These are phyloP conservation scores for Dothistroma septosporum DNA, from an alignment of 2,329 filamentous ascomycete species.

Conservation along the genomic window DNA sequence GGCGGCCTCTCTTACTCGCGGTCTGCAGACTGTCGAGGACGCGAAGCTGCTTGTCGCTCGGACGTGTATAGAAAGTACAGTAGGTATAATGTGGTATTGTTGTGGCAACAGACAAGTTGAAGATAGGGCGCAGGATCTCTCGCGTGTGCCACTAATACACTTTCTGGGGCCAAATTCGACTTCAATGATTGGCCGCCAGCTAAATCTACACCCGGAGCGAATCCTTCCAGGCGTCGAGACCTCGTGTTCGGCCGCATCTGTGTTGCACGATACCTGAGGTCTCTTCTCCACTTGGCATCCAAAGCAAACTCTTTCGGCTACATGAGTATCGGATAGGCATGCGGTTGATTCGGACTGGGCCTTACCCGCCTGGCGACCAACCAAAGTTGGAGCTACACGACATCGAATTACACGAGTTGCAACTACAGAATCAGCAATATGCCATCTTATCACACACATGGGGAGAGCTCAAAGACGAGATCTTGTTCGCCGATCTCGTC, in stretches of 20 bases:
- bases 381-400: conserved; percentile 1
- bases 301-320: background rate
- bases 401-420: background rate
- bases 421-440: background rate
- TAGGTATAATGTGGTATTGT: too few species aligned
- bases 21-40: too few species aligned
- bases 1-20: too few species aligned
- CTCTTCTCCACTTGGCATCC: background rate
- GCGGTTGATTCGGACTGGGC: background rate
- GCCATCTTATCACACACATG: conserved; percentile 5
- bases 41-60: too few species aligned
- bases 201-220: background rate
- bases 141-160: background rate
- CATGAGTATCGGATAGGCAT: background rate
- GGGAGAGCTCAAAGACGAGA: background rate
- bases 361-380: background rate
- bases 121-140: background rate
- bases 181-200: background rate
- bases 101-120: background rate
- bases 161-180: background rate
- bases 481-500: background rate
- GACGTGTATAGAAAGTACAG: too few species aligned
- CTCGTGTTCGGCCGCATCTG: background rate
- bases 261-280: background rate
- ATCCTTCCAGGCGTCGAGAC: background rate